Evolutionary conservation across 2,329 filamentous ascomycete genomes (phyloP).

Genomic region (Pyricularia pennisetigena): DNA sequence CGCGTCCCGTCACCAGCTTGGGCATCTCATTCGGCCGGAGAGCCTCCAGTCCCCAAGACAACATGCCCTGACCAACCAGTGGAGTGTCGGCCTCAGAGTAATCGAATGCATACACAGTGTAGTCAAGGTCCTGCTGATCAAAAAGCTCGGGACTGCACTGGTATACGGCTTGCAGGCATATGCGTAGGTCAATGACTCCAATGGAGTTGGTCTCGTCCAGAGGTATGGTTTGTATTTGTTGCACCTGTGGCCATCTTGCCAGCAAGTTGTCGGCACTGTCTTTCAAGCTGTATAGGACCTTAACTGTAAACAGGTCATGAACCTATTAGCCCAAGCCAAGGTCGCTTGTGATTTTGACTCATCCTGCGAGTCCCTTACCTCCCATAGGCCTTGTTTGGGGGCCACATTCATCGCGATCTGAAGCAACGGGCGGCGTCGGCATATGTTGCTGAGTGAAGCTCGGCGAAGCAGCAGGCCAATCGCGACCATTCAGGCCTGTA

Average conservation of each 20-base stretch:
- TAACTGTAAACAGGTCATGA: slow-evolving; percentile 49
- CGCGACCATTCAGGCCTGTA: neutral
- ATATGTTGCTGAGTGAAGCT: neutral
- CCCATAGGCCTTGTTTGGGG: slow-evolving; percentile 22
- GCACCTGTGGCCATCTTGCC: slow-evolving; percentile 69
- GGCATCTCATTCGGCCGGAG: slow-evolving; percentile 46
- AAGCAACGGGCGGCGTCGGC: slow-evolving; percentile 2
- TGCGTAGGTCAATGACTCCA: slow-evolving; percentile 77
- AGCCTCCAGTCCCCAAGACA: slow-evolving; percentile 68
- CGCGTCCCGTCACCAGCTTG: slow-evolving; percentile 73
- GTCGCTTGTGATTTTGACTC: neutral
- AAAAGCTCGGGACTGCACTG: slow-evolving; percentile 78
- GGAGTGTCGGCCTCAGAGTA: slow-evolving; percentile 93
- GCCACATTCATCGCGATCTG: slow-evolving; percentile 17
- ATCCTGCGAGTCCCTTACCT: slow-evolving; percentile 13
- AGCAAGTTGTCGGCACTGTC: slow-evolving; percentile 83
- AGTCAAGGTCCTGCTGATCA: slow-evolving; percentile 64
- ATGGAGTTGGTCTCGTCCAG: slow-evolving; percentile 75
- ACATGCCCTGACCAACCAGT: slow-evolving; percentile 88
- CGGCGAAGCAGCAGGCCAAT: neutral
- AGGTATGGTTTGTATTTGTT: slow-evolving; percentile 70
- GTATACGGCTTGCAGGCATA: slow-evolving; percentile 74
- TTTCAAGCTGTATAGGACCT: slow-evolving; percentile 91
- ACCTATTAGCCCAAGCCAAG: neutral
- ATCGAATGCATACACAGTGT: slow-evolving; percentile 94